A percentile compares a stretch with the other conserved stretches of the same genome.
phyloP scores from a whole-genome alignment of 2,329 filamentous ascomycete genomes.

The Colletotrichum australisinense region DNA sequence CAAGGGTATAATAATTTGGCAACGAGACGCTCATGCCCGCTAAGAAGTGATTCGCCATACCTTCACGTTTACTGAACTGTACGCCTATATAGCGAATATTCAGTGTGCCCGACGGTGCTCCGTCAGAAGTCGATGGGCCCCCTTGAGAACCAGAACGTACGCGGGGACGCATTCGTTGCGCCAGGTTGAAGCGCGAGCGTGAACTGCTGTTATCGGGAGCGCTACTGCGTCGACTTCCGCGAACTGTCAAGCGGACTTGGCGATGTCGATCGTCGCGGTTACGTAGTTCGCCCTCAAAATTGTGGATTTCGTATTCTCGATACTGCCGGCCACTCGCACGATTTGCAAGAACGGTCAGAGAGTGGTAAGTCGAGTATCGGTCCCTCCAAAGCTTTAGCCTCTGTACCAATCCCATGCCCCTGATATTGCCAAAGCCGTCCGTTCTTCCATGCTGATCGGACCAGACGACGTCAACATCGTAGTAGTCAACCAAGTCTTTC shows the following conservation, averaged over 20 bases:
- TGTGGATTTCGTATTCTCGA: conserved; percentile 59
- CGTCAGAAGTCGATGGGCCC: conserved; percentile 38
- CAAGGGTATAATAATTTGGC: neutral
- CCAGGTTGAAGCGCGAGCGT: conserved; percentile 54
- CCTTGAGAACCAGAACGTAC: conserved; percentile 46
- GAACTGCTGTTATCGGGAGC: conserved; percentile 50
- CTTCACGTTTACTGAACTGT: conserved; percentile 60
- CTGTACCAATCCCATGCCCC: conserved; percentile 63
- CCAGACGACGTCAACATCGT: conserved; percentile 64
- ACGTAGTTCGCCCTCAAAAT: conserved; percentile 60
- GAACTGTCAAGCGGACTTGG: conserved; percentile 55
- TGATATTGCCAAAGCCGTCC: conserved; percentile 61
- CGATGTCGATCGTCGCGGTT: conserved; percentile 58
- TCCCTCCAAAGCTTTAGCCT: conserved; percentile 65
- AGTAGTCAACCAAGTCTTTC: conserved; percentile 62
- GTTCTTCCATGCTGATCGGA: conserved; percentile 61
- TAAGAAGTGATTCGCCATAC: conserved; percentile 43
- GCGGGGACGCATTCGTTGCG: conserved; percentile 54
- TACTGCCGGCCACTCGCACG: conserved; percentile 55
- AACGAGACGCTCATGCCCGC: neutral
- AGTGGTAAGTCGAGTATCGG: conserved; percentile 59
- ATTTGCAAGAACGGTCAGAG: conserved; percentile 60
- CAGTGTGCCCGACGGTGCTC: conserved; percentile 41
- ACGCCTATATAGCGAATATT: conserved; percentile 62
- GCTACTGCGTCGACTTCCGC: conserved; percentile 53